These are phyloP conservation scores for Sonneratia alba DNA, from an alignment of 345 rosid genomes.

Conservation along the genomic window DNA sequence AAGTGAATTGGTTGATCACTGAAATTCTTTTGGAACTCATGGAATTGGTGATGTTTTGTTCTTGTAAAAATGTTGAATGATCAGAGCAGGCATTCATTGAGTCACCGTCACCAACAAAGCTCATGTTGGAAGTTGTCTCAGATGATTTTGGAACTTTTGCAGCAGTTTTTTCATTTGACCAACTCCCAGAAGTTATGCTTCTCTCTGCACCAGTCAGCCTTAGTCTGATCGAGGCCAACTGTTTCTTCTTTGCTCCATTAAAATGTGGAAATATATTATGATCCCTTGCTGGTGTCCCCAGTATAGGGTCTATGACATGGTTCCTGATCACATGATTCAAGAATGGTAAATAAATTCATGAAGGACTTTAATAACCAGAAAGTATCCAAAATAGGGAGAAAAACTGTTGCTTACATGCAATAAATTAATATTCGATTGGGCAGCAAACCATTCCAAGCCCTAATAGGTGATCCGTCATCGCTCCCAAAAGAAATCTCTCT, in stretches of 20 bases:
- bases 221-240: neutral
- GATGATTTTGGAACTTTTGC: slow-evolving; percentile 14
- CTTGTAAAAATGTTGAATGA: neutral
- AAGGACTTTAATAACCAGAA: neutral
- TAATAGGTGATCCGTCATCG: slow-evolving; percentile 18
- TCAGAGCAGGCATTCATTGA: slow-evolving; percentile 3
- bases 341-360: neutral
- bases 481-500: slow-evolving; percentile 15
- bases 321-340: slow-evolving; percentile 31
- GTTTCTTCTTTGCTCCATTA: slow-evolving; percentile 19
- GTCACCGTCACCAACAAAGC: slow-evolving; percentile 7
- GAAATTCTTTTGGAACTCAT: slow-evolving; percentile 11
- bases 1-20: slow-evolving; percentile 5
- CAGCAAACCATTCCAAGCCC: slow-evolving; percentile 55
- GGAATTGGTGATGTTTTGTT: neutral
- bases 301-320: slow-evolving; percentile 28
- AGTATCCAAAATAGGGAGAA: neutral
- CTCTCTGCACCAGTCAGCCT: slow-evolving; percentile 9
- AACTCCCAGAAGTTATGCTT: slow-evolving; percentile 12
- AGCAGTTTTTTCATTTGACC: slow-evolving; percentile 9
- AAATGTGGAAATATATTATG: slow-evolving; percentile 44
- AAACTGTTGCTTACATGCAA: slow-evolving; percentile 43
- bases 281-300: slow-evolving; percentile 51
- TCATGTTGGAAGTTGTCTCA: neutral
- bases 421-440: slow-evolving; percentile 51